Percentiles rank a stretch among this genome's conserved stretches.
phyloP scores from a whole-genome alignment of 805 yeast species.

The Yamadazyma laniorum region DNA sequence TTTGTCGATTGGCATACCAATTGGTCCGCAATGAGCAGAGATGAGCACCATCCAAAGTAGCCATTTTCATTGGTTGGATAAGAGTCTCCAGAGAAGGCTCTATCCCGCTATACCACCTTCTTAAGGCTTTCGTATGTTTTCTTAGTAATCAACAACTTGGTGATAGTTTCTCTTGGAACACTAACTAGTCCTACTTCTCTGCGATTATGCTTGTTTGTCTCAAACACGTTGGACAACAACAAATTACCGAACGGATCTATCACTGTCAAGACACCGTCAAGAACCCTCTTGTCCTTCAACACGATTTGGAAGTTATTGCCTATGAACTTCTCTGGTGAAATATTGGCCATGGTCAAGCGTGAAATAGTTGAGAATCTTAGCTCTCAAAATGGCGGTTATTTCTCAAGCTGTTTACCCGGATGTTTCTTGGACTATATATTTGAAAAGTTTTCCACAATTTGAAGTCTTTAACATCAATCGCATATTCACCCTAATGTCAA shows the following conservation, averaged over 20 bases:
- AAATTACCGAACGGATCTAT: constrained; percentile 45
- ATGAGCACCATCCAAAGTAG: no score
- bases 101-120: no score
- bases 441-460: constrained; percentile 4
- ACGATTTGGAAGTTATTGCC: constrained; percentile 29
- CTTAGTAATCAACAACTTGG: constrained; percentile 23
- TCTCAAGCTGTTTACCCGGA: constrained; percentile 12
- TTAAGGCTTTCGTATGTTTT: no score
- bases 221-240: constrained; percentile 33
- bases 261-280: constrained; percentile 40
- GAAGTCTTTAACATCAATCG: constrained; percentile 34
- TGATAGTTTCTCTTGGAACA: constrained; percentile 44
- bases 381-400: no score
- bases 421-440: constrained; percentile 2
- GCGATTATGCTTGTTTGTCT: constrained; percentile 23
- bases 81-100: no score
- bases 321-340: constrained; percentile 25
- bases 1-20: no score
- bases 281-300: constrained; percentile 28
- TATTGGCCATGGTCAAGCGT: not conserved
- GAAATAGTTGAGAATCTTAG: not conserved
- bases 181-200: constrained; percentile 56
- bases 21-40: no score
- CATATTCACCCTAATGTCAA: constrained; percentile 31
- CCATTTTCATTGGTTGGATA: no score